phyloP scores from a whole-genome alignment of 2,329 filamentous ascomycete species.

The Cercospora zeae-maydis region DNA sequence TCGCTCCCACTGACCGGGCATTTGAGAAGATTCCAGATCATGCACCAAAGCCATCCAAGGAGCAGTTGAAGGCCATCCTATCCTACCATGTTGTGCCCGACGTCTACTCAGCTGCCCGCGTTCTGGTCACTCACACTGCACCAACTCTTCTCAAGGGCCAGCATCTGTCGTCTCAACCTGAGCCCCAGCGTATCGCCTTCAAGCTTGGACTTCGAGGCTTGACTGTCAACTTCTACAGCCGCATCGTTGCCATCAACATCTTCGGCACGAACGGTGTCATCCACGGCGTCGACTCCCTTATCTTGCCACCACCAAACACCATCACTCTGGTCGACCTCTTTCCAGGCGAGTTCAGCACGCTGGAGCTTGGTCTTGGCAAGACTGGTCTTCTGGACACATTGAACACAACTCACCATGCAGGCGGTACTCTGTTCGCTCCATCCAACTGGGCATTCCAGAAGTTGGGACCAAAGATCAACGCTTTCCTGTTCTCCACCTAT shows the following conservation, averaged over 20 bases:
- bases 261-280: constrained; percentile 75
- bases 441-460: constrained; percentile 74
- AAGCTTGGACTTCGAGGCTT: constrained; percentile 62
- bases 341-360: constrained; percentile 72
- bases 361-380: constrained; percentile 69
- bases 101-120: constrained; percentile 60
- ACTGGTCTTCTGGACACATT: constrained; percentile 65
- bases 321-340: constrained; percentile 62
- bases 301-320: constrained; percentile 70
- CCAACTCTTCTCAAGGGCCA: constrained; percentile 62
- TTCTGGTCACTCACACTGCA: constrained; percentile 70
- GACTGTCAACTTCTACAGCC: constrained; percentile 72
- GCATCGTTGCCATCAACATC: constrained; percentile 66
- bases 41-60: constrained; percentile 61
- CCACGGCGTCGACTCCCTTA: constrained; percentile 69
- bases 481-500: constrained; percentile 76
- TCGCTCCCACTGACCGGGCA: constrained; percentile 73
- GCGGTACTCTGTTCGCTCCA: constrained; percentile 77
- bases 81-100: constrained; percentile 71
- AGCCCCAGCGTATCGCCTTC: constrained; percentile 66
- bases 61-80: constrained; percentile 65
- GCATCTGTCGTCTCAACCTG: constrained; percentile 58
- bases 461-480: constrained; percentile 69
- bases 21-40: constrained; percentile 64
- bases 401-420: constrained; percentile 53